phyloP scores from a whole-genome alignment of 164 flowering plant genomes.

The Tinospora cordifolia region DNA sequence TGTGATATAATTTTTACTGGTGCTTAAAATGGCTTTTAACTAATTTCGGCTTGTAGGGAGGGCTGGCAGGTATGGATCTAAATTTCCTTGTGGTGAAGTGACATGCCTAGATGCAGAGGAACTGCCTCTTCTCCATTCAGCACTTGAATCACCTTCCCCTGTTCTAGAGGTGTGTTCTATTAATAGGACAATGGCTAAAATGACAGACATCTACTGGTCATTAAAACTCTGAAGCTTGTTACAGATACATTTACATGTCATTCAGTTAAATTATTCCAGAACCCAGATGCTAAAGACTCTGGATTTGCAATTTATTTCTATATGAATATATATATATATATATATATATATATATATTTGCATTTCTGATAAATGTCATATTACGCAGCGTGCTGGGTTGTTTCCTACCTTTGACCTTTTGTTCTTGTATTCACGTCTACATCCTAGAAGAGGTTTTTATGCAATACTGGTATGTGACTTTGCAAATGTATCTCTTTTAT shows the following conservation, averaged over 20 bases:
- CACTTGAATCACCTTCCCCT: conserved; percentile 68
- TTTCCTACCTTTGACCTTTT: conserved; percentile 82
- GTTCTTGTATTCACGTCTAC: conserved; percentile 60
- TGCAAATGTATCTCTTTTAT: no score
- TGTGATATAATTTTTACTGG: background rate
- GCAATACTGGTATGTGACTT: conserved; percentile 58
- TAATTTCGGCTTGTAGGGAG: conserved; percentile 51
- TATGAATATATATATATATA: conserved; percentile 1
- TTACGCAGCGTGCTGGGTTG: conserved; percentile 79
- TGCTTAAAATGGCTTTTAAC: background rate
- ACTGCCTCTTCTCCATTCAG: conserved; percentile 75
- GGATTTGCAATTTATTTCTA: background rate
- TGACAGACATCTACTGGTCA: background rate
- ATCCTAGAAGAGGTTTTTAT: conserved; percentile 41
- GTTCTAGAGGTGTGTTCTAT: conserved; percentile 54
- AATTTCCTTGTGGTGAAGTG: conserved; percentile 83
- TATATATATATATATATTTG: conserved; percentile 4
- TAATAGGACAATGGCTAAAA: background rate
- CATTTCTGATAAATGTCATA: background rate
- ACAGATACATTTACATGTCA: conserved; percentile 1
- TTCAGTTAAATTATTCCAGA: background rate
- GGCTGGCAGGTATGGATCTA: conserved; percentile 95
- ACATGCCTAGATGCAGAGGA: conserved; percentile 70
- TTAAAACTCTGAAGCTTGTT: conserved; percentile 1
- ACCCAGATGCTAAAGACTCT: background rate